Evolutionary conservation across 306 rosid species (phyloP), one percentile per base, ranked within the genome.

Genomic region (Lithocarpus polystachyus): DNA sequence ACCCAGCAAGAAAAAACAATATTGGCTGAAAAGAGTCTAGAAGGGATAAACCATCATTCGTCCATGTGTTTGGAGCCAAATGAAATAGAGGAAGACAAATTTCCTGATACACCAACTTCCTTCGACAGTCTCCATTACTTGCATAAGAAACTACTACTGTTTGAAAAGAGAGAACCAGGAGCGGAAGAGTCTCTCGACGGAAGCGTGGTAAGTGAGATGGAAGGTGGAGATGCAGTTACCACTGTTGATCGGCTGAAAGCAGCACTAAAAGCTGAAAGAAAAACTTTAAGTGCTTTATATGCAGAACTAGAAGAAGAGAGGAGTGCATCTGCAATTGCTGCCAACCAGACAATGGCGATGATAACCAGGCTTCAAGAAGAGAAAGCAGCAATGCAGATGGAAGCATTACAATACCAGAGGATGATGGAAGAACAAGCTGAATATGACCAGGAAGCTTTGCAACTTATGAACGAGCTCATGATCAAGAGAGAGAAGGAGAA

Each of bases 391-490:
- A 88, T 89, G 96, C 93, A 90, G 85, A 92, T 92, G 97, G 96
- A 92, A 82, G 97, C 96, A 40, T 64, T 90, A 83, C 97, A 92
- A 80, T 92, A 92, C 85, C 96, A 92, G 69, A 80, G 96, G 61
- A 92, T 92, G 96, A 92, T 92, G 94, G 97, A 92, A 88, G 97
- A 92, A 82, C 97, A 92, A 82, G 82, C 97, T 2, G 97, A 92
- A 80, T 90, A 92, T 71, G 97, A 92, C 69, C 97, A 92, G 51
- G 97, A 90, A 76, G 97, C 97, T 17, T 80, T 92, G n/a, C 96
- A 90, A 79, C 89, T 92, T 53, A 18, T 92, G 82, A 92, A 90
- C n/a, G 97, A 92, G 77, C 79, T 92, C 33, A 89, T 92, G 92
- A 15, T 78, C 82, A 90, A 92, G 82, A 88, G 88, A 83, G 97